These are phyloP conservation scores for Didymella glomerata DNA, from an alignment of 2,329 filamentous ascomycete genomes.

Conservation along the genomic window DNA sequence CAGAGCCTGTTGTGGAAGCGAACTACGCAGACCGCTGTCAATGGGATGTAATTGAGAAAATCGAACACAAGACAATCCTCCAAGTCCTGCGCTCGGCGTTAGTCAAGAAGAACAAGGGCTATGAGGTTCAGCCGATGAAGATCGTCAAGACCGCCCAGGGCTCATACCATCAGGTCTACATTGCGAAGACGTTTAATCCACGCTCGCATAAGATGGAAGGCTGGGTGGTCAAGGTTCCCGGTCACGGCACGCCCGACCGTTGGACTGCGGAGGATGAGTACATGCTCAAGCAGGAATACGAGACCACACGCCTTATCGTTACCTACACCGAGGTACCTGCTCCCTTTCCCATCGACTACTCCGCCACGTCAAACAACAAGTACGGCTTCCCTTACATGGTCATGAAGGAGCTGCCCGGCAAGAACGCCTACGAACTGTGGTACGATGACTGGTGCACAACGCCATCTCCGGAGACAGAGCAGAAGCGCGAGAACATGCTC, in stretches of 20 bases:
- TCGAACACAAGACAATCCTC: not conserved
- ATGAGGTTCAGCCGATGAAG: not conserved
- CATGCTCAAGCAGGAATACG: slow-evolving; percentile 7
- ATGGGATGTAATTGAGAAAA: slow-evolving; percentile 4
- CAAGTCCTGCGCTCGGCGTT: not conserved
- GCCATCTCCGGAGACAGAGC: not conserved
- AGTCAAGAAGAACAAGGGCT: not conserved
- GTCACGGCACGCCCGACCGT: slow-evolving; percentile 1
- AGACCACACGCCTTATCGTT: slow-evolving; percentile 6
- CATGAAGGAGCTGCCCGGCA: slow-evolving; percentile 25
- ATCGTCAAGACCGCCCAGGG: not conserved
- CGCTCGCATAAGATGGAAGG: not conserved
- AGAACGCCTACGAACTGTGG: slow-evolving; percentile 23
- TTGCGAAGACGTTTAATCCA: not conserved
- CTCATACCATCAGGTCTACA: slow-evolving; percentile 4
- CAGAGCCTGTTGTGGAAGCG: not conserved
- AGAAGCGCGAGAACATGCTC: slow-evolving; percentile 25
- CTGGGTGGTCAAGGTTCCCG: slow-evolving; percentile 12
- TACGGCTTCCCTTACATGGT: slow-evolving; percentile 31
- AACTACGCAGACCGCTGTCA: not conserved
- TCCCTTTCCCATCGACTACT: slow-evolving; percentile 23
- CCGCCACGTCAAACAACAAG: slow-evolving; percentile 24
- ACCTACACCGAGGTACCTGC: slow-evolving; percentile 19
- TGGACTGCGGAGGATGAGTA: slow-evolving; percentile 7
- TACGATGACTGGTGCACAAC: slow-evolving; percentile 2